Percentiles rank a stretch among this genome's conserved stretches.
Conservation (phyloP, 305 asterid genomes). For the Euphrasia arctica region DNA sequence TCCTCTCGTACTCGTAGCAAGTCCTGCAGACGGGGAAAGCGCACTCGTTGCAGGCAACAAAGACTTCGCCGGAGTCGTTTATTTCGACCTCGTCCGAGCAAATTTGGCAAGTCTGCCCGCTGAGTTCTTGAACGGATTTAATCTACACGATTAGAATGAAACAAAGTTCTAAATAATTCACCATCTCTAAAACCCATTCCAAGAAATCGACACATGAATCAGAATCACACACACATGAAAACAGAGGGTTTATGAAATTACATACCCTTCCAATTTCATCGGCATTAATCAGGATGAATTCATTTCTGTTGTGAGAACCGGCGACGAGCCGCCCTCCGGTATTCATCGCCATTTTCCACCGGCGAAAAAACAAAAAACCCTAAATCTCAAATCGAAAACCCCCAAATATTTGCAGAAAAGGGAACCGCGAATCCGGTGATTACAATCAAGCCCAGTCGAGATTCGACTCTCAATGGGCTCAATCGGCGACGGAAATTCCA, state of each 20-base stretch:
- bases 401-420: conserved; percentile 9
- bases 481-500: too few relatives aligned
- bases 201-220: too few relatives aligned
- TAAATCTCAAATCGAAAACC: conserved; percentile 32
- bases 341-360: conserved; percentile 52
- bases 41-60: conserved; percentile 95
- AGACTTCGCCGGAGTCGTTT: conserved; percentile 57
- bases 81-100: conserved; percentile 82
- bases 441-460: conserved; percentile 25
- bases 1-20: conserved; percentile 83
- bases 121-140: conserved; percentile 68
- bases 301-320: conserved; percentile 91
- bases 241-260: conserved; percentile 19
- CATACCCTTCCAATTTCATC: conserved; percentile 78
- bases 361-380: conserved; percentile 21
- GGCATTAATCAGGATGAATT: conserved; percentile 76
- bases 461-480: conserved; percentile 26
- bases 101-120: conserved; percentile 72
- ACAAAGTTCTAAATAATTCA: too few relatives aligned
- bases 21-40: conserved; percentile 87
- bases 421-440: conserved; percentile 11
- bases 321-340: conserved; percentile 86
- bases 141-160: conserved; percentile 53
- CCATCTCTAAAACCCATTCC: too few relatives aligned
- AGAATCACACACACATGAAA: conserved; percentile 14